phyloP scores from a whole-genome alignment of 2,329 filamentous ascomycete genomes.

The Alternaria postmessia region DNA sequence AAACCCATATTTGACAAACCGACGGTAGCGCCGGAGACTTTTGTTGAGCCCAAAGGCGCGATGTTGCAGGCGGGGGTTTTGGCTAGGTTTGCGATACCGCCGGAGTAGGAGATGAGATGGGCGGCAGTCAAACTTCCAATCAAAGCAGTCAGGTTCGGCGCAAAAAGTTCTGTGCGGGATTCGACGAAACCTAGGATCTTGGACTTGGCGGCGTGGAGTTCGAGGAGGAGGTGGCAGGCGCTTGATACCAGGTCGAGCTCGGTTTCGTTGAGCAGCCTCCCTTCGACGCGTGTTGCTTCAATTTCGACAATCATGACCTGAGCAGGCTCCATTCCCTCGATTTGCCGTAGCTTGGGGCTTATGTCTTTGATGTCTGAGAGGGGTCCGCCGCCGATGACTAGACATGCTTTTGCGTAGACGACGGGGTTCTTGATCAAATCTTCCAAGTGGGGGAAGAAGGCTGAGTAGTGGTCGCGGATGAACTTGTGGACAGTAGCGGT shows the following conservation, averaged over 20 bases:
- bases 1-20: constrained; percentile 87
- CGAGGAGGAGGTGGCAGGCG: constrained; percentile 88
- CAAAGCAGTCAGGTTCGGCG: constrained; percentile 88
- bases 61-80: constrained; percentile 96
- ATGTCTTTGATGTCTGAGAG: constrained; percentile 86
- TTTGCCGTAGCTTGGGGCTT: constrained; percentile 77
- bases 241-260: constrained; percentile 77
- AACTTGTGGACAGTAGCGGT: constrained; percentile 95
- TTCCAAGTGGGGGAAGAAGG: constrained; percentile 92
- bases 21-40: constrained; percentile 79
- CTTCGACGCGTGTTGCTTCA: constrained; percentile 89
- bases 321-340: constrained; percentile 78
- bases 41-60: constrained; percentile 88
- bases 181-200: constrained; percentile 93
- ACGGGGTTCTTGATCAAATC: constrained; percentile 88
- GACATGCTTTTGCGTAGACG: constrained; percentile 94
- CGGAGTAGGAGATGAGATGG: constrained; percentile 93
- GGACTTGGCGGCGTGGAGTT: constrained; percentile 85
- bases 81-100: constrained; percentile 85
- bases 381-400: constrained; percentile 90
- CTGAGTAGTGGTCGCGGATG: constrained; percentile 93
- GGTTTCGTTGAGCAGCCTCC: constrained; percentile 75
- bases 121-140: constrained; percentile 93
- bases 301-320: constrained; percentile 95
- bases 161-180: constrained; percentile 95